These are phyloP conservation scores for Paecilomyces niveus DNA, from an alignment of 2,329 filamentous ascomycete genomes.

Conservation along the genomic window DNA sequence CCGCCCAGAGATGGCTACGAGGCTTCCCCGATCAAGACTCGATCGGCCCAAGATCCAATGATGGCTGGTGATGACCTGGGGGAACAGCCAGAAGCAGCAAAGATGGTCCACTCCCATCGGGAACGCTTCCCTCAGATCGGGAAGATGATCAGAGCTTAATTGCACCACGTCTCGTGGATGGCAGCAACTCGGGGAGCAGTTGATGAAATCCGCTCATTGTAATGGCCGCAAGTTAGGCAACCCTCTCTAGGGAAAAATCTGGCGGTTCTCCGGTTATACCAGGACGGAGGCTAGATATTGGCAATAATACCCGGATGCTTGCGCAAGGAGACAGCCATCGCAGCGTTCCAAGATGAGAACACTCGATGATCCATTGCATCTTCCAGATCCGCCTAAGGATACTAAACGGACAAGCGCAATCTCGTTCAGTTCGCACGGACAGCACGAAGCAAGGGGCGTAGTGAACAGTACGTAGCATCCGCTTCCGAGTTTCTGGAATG, in stretches of 20 bases:
- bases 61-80: not conserved
- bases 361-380: not conserved
- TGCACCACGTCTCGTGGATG: slow-evolving; percentile 3
- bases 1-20: not conserved
- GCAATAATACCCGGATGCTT: not conserved
- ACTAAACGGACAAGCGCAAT: not conserved
- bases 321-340: not conserved
- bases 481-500: not conserved
- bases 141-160: not conserved
- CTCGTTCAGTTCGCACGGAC: not conserved
- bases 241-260: not conserved
- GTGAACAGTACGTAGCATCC: not conserved
- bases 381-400: not conserved
- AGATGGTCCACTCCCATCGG: not conserved
- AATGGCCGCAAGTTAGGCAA: not conserved
- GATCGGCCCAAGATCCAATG: not conserved
- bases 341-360: not conserved
- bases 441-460: not conserved
- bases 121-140: not conserved
- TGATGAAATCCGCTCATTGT: not conserved
- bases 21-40: not conserved
- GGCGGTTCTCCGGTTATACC: not conserved
- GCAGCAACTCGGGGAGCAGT: not conserved
- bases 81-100: not conserved
- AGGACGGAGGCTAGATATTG: not conserved